Base-by-base conservation (phyloP, 2,329 filamentous ascomycete species). In the Trichoderma koningii region DNA sequence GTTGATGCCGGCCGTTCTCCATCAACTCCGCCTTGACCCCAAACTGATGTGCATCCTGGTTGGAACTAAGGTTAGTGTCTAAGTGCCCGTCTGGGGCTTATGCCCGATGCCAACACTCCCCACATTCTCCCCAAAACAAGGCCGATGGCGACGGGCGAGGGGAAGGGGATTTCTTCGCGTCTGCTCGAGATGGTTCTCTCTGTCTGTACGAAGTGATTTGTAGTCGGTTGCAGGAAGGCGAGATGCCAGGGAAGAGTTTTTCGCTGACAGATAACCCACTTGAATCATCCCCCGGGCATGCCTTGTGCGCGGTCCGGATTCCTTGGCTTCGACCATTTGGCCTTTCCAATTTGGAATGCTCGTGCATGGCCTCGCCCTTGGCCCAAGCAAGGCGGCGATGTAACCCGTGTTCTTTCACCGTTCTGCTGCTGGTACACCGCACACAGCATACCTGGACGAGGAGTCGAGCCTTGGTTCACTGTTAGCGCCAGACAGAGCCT, bases 1-100 rank as follows among this genome's bases (percentile, higher is more conserved):
- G 59, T 63, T 21, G 55, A 45, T 38, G 42, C 55, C 44, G 50
- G 50, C 41, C 23, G 23, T 55, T 63, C 59, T 63, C 59, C 59
- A 62, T 62, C 34, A 38, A n/a, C 59, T 63, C 59, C 59, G 48
- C 48, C 34, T 34, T 44, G 26, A 63, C 48, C 48, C 50, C 59
- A 63, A 63, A 45, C 19, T 63, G 59, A 63, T 63, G 59, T 55
- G 48, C 59, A 55, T 61, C 57, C 50, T 63, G 44, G 59, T 55
- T n/a, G 19, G 12, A 38, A 38, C 41, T 63, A 63, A 50, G 7
- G 48, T 62, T 53, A 42, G 59, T 44, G 26, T 34, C 48, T 42
- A 42, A 53, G 48, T 53, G 44, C 52, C 38, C 38, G 26, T 45
- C 48, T 53, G 59, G 59, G 59, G 59, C 51, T 53, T 52, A 44